phyloP scores from a whole-genome alignment of 352 stramenopile species.

The Bremia lactucae region DNA sequence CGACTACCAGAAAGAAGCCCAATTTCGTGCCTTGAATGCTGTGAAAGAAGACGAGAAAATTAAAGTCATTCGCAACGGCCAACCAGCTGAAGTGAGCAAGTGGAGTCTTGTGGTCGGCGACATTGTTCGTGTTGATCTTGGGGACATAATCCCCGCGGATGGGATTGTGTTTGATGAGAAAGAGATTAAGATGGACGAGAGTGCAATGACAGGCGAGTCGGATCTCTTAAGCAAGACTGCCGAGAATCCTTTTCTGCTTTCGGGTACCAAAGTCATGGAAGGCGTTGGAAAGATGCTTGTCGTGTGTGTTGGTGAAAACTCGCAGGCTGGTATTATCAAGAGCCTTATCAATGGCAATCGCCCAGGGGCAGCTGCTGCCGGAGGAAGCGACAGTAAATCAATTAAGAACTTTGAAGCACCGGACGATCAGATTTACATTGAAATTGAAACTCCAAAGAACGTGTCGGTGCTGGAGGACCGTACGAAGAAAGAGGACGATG shows the following conservation, averaged over 20 bases:
- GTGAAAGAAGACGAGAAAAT: slow-evolving; percentile 71
- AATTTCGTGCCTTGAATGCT: slow-evolving; percentile 79
- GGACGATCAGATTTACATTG: slow-evolving; percentile 28
- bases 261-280: slow-evolving; percentile 86
- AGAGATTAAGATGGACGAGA: slow-evolving; percentile 86
- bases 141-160: slow-evolving; percentile 88
- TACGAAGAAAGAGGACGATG: slow-evolving; percentile 8
- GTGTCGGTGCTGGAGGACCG: slow-evolving; percentile 7
- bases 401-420: slow-evolving; percentile 9
- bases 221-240: slow-evolving; percentile 70
- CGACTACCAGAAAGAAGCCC: slow-evolving; percentile 87
- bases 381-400: slow-evolving; percentile 13
- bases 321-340: slow-evolving; percentile 86
- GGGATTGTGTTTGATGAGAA: slow-evolving; percentile 77
- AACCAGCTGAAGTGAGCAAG: slow-evolving; percentile 47
- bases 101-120: slow-evolving; percentile 85
- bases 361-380: slow-evolving; percentile 33
- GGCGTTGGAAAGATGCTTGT: slow-evolving; percentile 88
- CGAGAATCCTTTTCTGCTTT: slow-evolving; percentile 83
- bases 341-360: slow-evolving; percentile 69
- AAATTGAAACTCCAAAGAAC: slow-evolving; percentile 45
- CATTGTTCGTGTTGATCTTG: slow-evolving; percentile 66
- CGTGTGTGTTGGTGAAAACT: slow-evolving; percentile 85
- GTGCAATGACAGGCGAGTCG: slow-evolving; percentile 84
- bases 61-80: slow-evolving; percentile 62